Evolutionary conservation across 2,329 filamentous ascomycete species (phyloP), one percentile per base, ranked within the genome.

Genomic region (Torrubiellomyces zombiae): DNA sequence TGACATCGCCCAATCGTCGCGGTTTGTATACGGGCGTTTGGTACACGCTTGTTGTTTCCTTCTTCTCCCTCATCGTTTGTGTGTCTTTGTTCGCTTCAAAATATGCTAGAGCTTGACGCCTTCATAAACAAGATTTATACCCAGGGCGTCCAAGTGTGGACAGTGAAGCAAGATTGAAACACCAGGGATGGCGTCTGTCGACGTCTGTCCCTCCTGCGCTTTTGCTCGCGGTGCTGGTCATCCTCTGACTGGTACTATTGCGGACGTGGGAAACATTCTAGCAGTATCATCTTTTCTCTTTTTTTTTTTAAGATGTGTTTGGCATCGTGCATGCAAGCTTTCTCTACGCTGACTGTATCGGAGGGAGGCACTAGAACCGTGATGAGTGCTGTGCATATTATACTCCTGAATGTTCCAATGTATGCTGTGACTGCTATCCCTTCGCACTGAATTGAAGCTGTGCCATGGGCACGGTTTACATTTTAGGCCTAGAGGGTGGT

Each of bases 91-190:
- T 32, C 43, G 64, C 67, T 71, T 71, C 64, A 52, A 65, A 56
- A 56, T 53, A 58, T 66, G 67, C 67, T 72, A 72, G 67, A 72
- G 65, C 67, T 68, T 69, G 63, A 57, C 67, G 65, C 53, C 54
- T 59, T 47, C 23, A 7, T 22, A n/a, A n/a, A n/a, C n/a, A n/a
- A n/a, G n/a, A 51, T 46, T 43, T 40, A 43, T 45, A 26, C 40
- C 54, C 50, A 68, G 56, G 60, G 56, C 64, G 66, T 47, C 58
- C 62, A 67, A 66, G 67, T 72, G 67, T 72, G 67, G 67, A 73
- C 67, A 69, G 51, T 69, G 67, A 73, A 73, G 67, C 67, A 58
- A 73, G 38, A 73, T 52, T 30, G 52, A 64, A 54, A 54, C 38
- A 45, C 47, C 37, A 39, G 37, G 40, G 38, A 32, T 47, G 51